Evolutionary conservation across 306 rosid species (phyloP).

Genomic region (Gillenia trifoliata): DNA sequence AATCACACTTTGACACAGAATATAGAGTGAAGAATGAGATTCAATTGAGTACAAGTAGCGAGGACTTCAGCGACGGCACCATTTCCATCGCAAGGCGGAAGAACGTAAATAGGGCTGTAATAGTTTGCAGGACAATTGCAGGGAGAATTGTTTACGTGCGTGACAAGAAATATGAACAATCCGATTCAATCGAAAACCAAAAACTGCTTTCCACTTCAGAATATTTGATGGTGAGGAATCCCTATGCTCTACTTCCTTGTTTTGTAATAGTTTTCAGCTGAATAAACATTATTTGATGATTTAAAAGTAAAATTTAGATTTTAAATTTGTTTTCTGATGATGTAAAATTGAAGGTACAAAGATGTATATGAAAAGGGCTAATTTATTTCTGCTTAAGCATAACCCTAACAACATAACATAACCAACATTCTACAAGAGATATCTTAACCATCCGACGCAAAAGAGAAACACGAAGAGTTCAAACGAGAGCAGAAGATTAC

Average conservation of each 20-base stretch:
- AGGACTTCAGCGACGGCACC: conserved; percentile 21
- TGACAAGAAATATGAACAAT: conserved; percentile 26
- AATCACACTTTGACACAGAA: conserved; percentile 36
- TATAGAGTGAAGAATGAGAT: conserved; percentile 12
- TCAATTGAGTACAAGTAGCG: conserved; percentile 30
- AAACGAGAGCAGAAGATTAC: not conserved
- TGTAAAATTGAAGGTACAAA: not conserved
- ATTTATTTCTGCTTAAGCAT: not conserved
- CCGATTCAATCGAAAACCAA: conserved; percentile 17
- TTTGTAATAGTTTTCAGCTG: conserved; percentile 56
- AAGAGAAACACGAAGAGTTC: not conserved
- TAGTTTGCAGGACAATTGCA: conserved; percentile 70
- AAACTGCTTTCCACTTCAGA: conserved; percentile 34
- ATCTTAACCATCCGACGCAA: not conserved
- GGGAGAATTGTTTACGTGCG: conserved; percentile 30
- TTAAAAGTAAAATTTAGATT: not conserved
- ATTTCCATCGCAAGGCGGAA: conserved; percentile 20
- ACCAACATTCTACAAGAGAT: not conserved
- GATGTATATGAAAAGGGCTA: not conserved
- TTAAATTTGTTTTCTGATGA: not conserved
- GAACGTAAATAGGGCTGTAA: conserved; percentile 49
- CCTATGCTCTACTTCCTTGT: conserved; percentile 70
- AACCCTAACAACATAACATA: not conserved
- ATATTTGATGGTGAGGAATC: conserved; percentile 36
- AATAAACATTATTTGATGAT: not conserved